These are phyloP conservation scores for Meredithiella fracta DNA, from an alignment of 2,329 filamentous ascomycete species.

Conservation along the genomic window DNA sequence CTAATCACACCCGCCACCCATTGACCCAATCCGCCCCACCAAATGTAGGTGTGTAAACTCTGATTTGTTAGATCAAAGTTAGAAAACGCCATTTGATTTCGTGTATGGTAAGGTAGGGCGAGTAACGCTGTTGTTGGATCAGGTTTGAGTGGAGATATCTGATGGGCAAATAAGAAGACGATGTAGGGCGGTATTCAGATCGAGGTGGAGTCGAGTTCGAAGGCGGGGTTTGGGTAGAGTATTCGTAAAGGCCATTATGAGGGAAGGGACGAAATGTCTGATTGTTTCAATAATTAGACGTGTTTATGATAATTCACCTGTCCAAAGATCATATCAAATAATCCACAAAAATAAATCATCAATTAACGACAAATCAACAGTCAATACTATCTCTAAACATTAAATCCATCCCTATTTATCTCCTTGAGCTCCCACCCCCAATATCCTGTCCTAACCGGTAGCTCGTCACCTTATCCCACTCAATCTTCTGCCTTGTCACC, in stretches of 20 bases:
- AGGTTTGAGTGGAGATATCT: too few relatives aligned
- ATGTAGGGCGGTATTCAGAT: too few relatives aligned
- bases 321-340: too few relatives aligned
- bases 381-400: background rate
- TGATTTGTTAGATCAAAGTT: background rate
- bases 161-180: too few relatives aligned
- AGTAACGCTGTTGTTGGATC: too few relatives aligned
- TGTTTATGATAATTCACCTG: too few relatives aligned
- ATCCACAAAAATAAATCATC: background rate
- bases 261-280: too few relatives aligned
- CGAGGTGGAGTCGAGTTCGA: too few relatives aligned
- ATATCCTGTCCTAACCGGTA: constrained; percentile 76
- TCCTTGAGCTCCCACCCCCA: constrained; percentile 46
- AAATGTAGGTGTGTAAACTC: background rate
- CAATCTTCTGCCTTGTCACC: constrained; percentile 94
- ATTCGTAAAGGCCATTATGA: too few relatives aligned
- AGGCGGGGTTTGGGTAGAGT: too few relatives aligned
- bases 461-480: constrained; percentile 95
- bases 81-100: background rate
- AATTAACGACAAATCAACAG: background rate
- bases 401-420: constrained; percentile 20
- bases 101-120: too few relatives aligned
- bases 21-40: background rate
- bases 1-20: background rate
- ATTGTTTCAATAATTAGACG: too few relatives aligned